A percentile compares a stretch with the other conserved stretches of the same genome.
phyloP scores from a whole-genome alignment of 352 stramenopile genomes.

The Phytopythium montanum region DNA sequence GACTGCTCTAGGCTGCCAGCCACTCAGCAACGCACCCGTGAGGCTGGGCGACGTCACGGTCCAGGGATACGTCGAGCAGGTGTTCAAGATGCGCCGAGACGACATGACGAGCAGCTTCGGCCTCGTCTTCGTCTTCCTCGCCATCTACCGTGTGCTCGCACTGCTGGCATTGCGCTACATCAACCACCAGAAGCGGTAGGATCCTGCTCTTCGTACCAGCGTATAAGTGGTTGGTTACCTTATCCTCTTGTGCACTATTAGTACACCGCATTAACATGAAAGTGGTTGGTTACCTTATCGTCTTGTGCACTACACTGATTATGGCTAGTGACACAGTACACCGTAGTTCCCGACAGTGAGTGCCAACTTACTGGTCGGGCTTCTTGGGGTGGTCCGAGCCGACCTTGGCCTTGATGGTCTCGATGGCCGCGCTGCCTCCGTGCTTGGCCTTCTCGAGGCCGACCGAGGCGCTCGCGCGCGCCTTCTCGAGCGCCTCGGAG shows the following conservation, averaged over 20 bases:
- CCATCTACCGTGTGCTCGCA: conserved; percentile 11
- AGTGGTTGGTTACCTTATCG: too few relatives aligned
- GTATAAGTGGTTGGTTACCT: too few relatives aligned
- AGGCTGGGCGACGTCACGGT: too few relatives aligned
- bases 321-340: too few relatives aligned
- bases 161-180: conserved; percentile 30
- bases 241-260: too few relatives aligned
- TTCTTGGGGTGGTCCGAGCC: conserved; percentile 6
- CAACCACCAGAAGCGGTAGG: conserved; percentile 42
- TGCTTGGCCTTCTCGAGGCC: conserved; percentile 82
- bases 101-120: conserved; percentile 19
- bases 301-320: too few relatives aligned
- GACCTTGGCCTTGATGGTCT: conserved; percentile 78
- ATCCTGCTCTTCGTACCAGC: too few relatives aligned
- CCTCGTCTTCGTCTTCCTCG: conserved; percentile 19
- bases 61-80: conserved; percentile 23
- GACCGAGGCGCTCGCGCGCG: conserved; percentile 49
- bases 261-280: too few relatives aligned
- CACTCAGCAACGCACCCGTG: too few relatives aligned
- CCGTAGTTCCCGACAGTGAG: too few relatives aligned
- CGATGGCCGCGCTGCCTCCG: conserved; percentile 53
- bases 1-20: too few relatives aligned
- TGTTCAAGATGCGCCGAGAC: conserved; percentile 26
- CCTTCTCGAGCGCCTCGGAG: conserved; percentile 68
- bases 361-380: conserved; percentile 5